Conservation (phyloP, 2,329 filamentous ascomycete species). For the Aspergillus sp. region DNA sequence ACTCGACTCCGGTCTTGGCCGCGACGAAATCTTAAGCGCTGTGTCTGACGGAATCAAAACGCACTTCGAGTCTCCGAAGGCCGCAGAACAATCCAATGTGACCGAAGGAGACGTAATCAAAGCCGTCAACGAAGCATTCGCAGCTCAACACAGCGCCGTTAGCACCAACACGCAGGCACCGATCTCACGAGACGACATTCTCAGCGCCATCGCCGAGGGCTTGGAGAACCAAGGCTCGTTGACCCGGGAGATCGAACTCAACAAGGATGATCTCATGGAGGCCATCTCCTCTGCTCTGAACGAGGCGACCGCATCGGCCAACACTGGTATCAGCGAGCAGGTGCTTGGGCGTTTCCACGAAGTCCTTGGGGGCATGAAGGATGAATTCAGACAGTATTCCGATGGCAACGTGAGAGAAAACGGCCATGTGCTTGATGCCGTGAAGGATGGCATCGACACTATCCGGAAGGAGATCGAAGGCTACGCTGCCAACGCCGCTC, state of each 20-base stretch:
- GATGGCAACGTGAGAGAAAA: slow-evolving; percentile 72
- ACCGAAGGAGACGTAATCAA: slow-evolving; percentile 24
- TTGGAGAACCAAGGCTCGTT: slow-evolving; percentile 42
- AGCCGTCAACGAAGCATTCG: slow-evolving; percentile 26
- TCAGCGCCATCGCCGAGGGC: slow-evolving; percentile 52
- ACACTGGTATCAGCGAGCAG: slow-evolving; percentile 47
- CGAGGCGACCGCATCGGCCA: slow-evolving; percentile 44
- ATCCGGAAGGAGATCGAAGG: slow-evolving; percentile 71
- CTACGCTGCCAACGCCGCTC: slow-evolving; percentile 66
- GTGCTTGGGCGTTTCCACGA: slow-evolving; percentile 53
- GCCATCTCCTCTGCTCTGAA: slow-evolving; percentile 51
- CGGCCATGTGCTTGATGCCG: slow-evolving; percentile 78
- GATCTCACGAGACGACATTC: slow-evolving; percentile 47
- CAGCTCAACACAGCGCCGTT: slow-evolving; percentile 20
- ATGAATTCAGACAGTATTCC: slow-evolving; percentile 68
- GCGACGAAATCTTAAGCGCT: slow-evolving; percentile 51
- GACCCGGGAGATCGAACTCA: slow-evolving; percentile 53
- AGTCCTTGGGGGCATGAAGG: slow-evolving; percentile 53
- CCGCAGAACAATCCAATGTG: slow-evolving; percentile 42
- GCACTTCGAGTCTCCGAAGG: slow-evolving; percentile 41
- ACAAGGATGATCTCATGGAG: slow-evolving; percentile 49
- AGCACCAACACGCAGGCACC: slow-evolving; percentile 30
- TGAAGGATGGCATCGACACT: slow-evolving; percentile 77
- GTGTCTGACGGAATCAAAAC: slow-evolving; percentile 50
- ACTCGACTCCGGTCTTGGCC: slow-evolving; percentile 37